Conservation (phyloP, 2,329 filamentous ascomycete genomes). For the Fusarium sp. region DNA sequence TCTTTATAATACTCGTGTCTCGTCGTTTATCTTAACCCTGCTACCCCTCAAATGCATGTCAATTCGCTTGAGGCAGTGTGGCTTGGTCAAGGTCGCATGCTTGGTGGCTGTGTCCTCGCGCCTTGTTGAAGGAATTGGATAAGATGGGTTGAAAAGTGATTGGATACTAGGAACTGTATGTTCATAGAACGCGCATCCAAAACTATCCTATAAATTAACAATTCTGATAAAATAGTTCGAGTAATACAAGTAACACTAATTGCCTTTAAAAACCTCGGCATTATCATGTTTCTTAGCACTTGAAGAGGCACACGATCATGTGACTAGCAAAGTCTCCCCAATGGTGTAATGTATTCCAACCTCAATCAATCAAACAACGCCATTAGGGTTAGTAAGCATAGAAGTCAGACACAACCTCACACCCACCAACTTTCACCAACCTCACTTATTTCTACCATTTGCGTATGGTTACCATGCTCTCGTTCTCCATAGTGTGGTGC, state of each 20-base stretch:
- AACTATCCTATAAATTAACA: background rate
- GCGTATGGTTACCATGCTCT: background rate
- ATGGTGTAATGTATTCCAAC: background rate
- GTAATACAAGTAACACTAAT: background rate
- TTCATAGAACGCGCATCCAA: too few species aligned
- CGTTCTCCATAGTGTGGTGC: background rate
- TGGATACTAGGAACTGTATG: background rate
- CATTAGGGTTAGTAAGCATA: background rate
- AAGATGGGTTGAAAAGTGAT: background rate
- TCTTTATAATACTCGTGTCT: background rate
- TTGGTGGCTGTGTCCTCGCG: background rate
- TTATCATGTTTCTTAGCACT: background rate
- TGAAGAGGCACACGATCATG: background rate
- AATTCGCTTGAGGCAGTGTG: background rate
- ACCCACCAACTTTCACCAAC: background rate
- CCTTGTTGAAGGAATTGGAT: background rate
- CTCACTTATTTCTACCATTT: background rate
- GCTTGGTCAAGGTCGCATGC: background rate
- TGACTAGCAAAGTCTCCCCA: background rate
- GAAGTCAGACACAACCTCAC: background rate
- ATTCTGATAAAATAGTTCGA: background rate
- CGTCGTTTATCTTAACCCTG: background rate
- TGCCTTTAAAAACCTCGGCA: background rate
- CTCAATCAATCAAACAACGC: background rate
- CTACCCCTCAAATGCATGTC: background rate